phyloP scores from a whole-genome alignment of 2,329 filamentous ascomycete species.

The Zopfia rhizophila region DNA sequence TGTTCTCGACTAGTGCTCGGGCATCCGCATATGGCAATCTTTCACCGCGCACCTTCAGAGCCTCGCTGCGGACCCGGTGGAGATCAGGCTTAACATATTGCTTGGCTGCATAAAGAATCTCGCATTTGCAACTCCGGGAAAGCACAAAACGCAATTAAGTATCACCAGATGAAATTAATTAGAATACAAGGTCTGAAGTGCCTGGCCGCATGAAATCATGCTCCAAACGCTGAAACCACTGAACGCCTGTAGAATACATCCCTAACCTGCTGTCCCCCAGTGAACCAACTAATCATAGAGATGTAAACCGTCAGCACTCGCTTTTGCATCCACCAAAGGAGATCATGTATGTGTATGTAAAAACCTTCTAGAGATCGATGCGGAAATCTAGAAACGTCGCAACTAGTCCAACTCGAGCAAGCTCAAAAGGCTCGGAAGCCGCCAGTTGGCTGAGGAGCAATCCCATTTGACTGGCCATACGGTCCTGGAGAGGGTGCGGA shows the following conservation, averaged over 20 bases:
- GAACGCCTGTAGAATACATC: slow-evolving; percentile 46
- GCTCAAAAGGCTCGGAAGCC: slow-evolving; percentile 57
- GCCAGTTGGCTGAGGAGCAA: slow-evolving; percentile 85
- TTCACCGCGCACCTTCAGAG: too few relatives aligned
- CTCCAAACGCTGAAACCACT: slow-evolving; percentile 27
- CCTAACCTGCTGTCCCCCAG: slow-evolving; percentile 3
- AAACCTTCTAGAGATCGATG: too few relatives aligned
- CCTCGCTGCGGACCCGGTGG: too few relatives aligned
- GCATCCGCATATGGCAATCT: slow-evolving; percentile 8
- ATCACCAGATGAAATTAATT: slow-evolving; percentile 38
- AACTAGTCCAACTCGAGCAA: too few relatives aligned
- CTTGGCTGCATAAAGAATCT: neutral
- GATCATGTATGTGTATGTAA: slow-evolving; percentile 39
- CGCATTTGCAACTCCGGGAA: neutral
- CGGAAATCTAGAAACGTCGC: too few relatives aligned
- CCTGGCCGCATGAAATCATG: slow-evolving; percentile 26
- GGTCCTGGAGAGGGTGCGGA: slow-evolving; percentile 71
- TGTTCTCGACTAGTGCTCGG: slow-evolving; percentile 16
- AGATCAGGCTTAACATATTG: too few relatives aligned
- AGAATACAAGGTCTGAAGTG: slow-evolving; percentile 39
- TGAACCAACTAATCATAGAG: slow-evolving; percentile 25
- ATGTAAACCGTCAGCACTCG: slow-evolving; percentile 25
- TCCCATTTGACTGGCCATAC: slow-evolving; percentile 85
- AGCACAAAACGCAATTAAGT: too few relatives aligned
- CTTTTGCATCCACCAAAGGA: slow-evolving; percentile 40